phyloP scores from a whole-genome alignment of 192 early-diverging fungal species.

The Coemansia sp. region DNA sequence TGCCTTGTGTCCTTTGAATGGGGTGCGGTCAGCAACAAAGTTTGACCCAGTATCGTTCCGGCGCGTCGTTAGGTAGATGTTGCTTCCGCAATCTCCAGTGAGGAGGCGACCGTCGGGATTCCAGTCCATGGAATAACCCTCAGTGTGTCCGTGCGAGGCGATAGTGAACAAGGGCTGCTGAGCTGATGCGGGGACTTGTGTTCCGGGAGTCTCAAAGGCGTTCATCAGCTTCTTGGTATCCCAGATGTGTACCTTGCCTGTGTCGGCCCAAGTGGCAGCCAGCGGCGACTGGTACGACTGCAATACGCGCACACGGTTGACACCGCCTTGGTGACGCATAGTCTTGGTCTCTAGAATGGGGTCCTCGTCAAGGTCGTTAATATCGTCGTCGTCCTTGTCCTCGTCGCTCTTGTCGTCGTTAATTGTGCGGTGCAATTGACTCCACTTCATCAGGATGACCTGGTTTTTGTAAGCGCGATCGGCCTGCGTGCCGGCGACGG shows the following conservation, averaged over 20 bases:
- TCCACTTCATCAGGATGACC: slow-evolving; percentile 95
- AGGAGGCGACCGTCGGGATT: slow-evolving; percentile 73
- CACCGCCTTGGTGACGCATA: slow-evolving; percentile 86
- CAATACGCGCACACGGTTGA: slow-evolving; percentile 84
- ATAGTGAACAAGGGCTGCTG: slow-evolving; percentile 80
- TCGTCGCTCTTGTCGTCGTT: slow-evolving; percentile 79
- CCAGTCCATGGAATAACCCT: slow-evolving; percentile 99
- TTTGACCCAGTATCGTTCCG: slow-evolving; percentile 60
- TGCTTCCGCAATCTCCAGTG: slow-evolving; percentile 80
- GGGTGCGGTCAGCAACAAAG: slow-evolving; percentile 73
- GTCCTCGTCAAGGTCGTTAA: slow-evolving; percentile 92
- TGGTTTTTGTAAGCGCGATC: slow-evolving; percentile 85
- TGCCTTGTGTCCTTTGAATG: slow-evolving; percentile 83
- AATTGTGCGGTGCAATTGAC: slow-evolving; percentile 90
- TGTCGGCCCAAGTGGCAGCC: slow-evolving; percentile 92
- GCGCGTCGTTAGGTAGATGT: slow-evolving; percentile 84
- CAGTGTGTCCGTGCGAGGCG: slow-evolving; percentile 77
- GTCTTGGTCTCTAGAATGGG: slow-evolving; percentile 86
- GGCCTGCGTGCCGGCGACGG: slow-evolving; percentile 94
- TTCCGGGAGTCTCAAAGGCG: slow-evolving; percentile 83
- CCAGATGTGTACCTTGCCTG: slow-evolving; percentile 94
- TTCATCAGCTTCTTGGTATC: slow-evolving; percentile 79
- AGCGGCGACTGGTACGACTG: slow-evolving; percentile 67
- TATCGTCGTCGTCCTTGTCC: slow-evolving; percentile 73
- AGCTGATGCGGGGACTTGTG: slow-evolving; percentile 62